Percentiles rank a stretch among this genome's conserved stretches.
Conservation (phyloP, 2,329 filamentous ascomycete species). For the Alternaria longipes region DNA sequence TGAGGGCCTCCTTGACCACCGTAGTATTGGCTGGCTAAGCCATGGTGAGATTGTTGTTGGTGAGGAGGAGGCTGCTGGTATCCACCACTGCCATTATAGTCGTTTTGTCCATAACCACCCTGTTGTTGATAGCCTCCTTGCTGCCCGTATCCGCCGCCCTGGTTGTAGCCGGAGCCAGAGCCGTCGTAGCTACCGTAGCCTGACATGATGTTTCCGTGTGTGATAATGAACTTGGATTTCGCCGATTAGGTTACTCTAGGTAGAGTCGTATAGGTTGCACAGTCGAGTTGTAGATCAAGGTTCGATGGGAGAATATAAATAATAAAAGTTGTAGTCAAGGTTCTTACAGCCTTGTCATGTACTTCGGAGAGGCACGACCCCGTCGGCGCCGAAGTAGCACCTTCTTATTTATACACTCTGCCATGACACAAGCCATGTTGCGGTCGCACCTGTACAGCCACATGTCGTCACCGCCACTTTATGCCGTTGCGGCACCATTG, state of each 20-base stretch:
- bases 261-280: background rate
- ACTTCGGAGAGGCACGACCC: background rate
- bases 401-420: slow-evolving; percentile 4
- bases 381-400: background rate
- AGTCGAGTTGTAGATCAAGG: background rate
- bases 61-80: slow-evolving; percentile 17
- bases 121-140: slow-evolving; percentile 13
- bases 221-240: background rate
- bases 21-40: slow-evolving; percentile 27
- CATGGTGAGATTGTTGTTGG: slow-evolving; percentile 14
- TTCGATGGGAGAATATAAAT: background rate
- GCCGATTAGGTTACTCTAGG: background rate
- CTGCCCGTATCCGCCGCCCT: slow-evolving; percentile 6
- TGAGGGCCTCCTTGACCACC: slow-evolving; percentile 17
- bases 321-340: background rate
- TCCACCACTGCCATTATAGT: slow-evolving; percentile 19
- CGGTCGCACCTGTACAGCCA: slow-evolving; percentile 6
- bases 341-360: background rate
- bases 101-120: slow-evolving; percentile 12
- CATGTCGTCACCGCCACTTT: slow-evolving; percentile 18
- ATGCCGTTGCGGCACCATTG: background rate
- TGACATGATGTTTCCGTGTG: slow-evolving; percentile 18
- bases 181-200: slow-evolving; percentile 16
- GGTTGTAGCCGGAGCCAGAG: slow-evolving; percentile 11
- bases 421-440: background rate